Base-by-base conservation (phyloP, 2,329 filamentous ascomycete species). In the Penicillium sp. region DNA sequence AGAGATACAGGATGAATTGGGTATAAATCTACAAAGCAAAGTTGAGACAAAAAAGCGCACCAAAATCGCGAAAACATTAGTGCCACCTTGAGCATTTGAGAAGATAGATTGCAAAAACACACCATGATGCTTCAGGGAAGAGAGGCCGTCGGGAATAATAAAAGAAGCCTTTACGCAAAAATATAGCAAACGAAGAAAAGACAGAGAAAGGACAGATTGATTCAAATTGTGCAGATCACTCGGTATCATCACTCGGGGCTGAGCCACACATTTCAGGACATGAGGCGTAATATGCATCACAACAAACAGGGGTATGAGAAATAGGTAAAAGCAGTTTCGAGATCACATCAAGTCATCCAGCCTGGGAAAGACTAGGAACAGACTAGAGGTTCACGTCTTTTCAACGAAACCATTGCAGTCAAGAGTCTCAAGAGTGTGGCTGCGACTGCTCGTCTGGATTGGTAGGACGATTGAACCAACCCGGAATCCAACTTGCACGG, bases 401-500 rank as follows among this genome's bases (percentile, higher is more conserved):
- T 35, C n/a, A 36, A 36, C 9, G 11, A 19, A 35, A 13, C 51
- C n/a, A 16, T 24, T 6, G 10, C 36, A 9, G 33, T 31, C 3
- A 3, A 43, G 27, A 46, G 13, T 46, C 41, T 59, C 31, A 60
- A 43, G 55, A 54, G 36, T 62, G 58, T 10, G 54, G 58, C 35
- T 54, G 41, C 16, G 67, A 65, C 4, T 62, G 60, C 35, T 54
- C 70, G 19, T 70, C 72, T 14, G 70, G 58, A 46, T 61, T 70
- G 54, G 62, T 9, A 3, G 73, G 68, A 31, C 76, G 75, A 55
- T 77, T 78, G 63, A 81, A 77, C 78, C 78, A 81, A 11, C 58
- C 54, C 18, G 76, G 67, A 55, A 80, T 78, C 78, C 78, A 80
- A 70, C 78, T 80, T 60, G 71, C 74, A 46, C 78, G 71, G 65